Evolutionary conservation across 257 asterid genomes (phyloP).

Genomic region (Solanum bulbocastanum): DNA sequence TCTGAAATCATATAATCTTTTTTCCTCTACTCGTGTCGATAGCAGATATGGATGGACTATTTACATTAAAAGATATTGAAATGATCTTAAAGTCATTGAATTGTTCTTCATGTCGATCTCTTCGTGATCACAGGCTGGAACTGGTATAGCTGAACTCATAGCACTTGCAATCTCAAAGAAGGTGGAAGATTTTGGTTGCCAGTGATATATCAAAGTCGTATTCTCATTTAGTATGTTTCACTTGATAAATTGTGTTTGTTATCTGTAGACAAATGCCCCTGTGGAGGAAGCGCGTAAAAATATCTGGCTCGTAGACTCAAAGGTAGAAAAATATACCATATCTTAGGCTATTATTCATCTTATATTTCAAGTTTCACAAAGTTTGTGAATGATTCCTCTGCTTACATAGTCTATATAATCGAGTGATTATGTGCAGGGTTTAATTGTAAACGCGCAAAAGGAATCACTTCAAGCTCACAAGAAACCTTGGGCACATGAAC

Average conservation of each 20-base stretch:
- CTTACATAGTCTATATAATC: background rate
- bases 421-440: conserved; percentile 40
- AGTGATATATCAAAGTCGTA: background rate
- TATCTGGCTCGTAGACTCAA: conserved; percentile 92
- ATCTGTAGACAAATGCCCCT: conserved; percentile 38
- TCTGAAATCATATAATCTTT: background rate
- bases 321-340: conserved; percentile 33
- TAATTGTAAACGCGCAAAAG: conserved; percentile 64
- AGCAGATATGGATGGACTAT: background rate
- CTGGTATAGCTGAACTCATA: conserved; percentile 93
- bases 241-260: background rate
- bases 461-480: conserved; percentile 88
- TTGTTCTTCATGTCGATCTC: background rate
- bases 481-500: conserved; percentile 94
- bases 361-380: background rate
- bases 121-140: conserved; percentile 75
- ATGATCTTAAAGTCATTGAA: background rate
- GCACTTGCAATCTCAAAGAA: conserved; percentile 86
- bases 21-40: background rate
- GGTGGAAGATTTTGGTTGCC: conserved; percentile 22
- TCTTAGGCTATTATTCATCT: background rate
- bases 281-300: conserved; percentile 65
- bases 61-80: background rate
- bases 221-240: background rate
- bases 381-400: background rate